Conservation (phyloP, 108 stramenopile species). For the Fistulifera pelliculosa region DNA sequence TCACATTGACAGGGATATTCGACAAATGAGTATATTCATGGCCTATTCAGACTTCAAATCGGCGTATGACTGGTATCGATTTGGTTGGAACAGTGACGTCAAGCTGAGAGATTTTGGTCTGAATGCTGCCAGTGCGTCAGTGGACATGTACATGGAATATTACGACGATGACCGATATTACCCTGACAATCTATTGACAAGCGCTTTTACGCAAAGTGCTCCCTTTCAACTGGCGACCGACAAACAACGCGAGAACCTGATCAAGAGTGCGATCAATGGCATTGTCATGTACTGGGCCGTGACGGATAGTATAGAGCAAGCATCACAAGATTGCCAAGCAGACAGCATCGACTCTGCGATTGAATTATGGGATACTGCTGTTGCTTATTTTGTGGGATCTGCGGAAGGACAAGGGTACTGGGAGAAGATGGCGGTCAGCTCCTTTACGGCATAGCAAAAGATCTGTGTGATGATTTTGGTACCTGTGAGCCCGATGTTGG, state of each 20-base stretch:
- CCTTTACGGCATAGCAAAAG: slow-evolving; percentile 30
- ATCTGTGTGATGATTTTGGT: slow-evolving; percentile 31
- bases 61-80: slow-evolving; percentile 38
- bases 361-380: slow-evolving; percentile 34
- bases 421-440: slow-evolving; percentile 21
- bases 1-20: slow-evolving; percentile 46
- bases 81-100: slow-evolving; percentile 36
- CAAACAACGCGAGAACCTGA: slow-evolving; percentile 21
- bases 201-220: slow-evolving; percentile 11
- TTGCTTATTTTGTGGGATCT: slow-evolving; percentile 39
- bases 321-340: background rate
- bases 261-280: slow-evolving; percentile 16
- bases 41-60: slow-evolving; percentile 23
- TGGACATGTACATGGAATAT: slow-evolving; percentile 9
- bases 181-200: slow-evolving; percentile 22
- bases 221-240: slow-evolving; percentile 13
- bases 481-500: slow-evolving; percentile 20
- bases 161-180: slow-evolving; percentile 11
- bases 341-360: slow-evolving; percentile 4
- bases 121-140: background rate
- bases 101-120: slow-evolving; percentile 26
- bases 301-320: slow-evolving; percentile 15
- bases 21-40: slow-evolving; percentile 31
- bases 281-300: slow-evolving; percentile 31
- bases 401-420: slow-evolving; percentile 28